Conservation (phyloP, 352 stramenopile species). For the Peronosclerospora sorghi region DNA sequence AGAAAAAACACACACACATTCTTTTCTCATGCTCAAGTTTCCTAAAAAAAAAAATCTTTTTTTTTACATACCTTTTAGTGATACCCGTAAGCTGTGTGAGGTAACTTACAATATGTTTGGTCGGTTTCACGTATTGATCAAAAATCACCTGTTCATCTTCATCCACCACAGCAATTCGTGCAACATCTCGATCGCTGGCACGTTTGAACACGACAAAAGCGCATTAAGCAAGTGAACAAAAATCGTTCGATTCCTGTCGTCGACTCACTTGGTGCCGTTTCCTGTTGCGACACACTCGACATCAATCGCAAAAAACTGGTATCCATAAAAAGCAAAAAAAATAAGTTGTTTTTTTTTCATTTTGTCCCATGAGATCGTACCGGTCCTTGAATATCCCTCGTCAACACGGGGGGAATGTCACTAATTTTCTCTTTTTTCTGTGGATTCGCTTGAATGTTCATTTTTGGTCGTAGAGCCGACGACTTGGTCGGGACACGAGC, state of each 20-base stretch:
- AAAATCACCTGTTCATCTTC: constrained; percentile 78
- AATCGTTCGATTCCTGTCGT: neutral
- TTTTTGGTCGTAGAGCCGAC: constrained; percentile 11
- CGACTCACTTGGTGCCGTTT: constrained; percentile 52
- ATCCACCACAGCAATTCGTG: constrained; percentile 84
- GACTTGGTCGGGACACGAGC: neutral
- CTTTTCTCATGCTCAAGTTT: neutral
- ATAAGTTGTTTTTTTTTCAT: too few species aligned
- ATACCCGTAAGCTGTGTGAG: constrained; percentile 86
- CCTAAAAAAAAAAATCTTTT: too few species aligned
- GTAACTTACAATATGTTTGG: constrained; percentile 83
- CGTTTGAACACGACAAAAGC: neutral
- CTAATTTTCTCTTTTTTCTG: constrained; percentile 63
- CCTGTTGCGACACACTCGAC: constrained; percentile 89
- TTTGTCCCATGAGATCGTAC: constrained; percentile 18
- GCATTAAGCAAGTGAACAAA: neutral
- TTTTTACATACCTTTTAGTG: constrained; percentile 50
- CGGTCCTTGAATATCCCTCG: constrained; percentile 64
- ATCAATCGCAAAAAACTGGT: constrained; percentile 86
- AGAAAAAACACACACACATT: neutral
- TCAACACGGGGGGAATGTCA: constrained; percentile 65
- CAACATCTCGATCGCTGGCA: constrained; percentile 79
- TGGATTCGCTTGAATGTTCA: constrained; percentile 62
- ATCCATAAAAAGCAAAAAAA: constrained; percentile 1
- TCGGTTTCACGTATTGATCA: constrained; percentile 81